These are phyloP conservation scores for Colletotrichum liriopes DNA, from an alignment of 2,329 filamentous ascomycete genomes.

Conservation along the genomic window DNA sequence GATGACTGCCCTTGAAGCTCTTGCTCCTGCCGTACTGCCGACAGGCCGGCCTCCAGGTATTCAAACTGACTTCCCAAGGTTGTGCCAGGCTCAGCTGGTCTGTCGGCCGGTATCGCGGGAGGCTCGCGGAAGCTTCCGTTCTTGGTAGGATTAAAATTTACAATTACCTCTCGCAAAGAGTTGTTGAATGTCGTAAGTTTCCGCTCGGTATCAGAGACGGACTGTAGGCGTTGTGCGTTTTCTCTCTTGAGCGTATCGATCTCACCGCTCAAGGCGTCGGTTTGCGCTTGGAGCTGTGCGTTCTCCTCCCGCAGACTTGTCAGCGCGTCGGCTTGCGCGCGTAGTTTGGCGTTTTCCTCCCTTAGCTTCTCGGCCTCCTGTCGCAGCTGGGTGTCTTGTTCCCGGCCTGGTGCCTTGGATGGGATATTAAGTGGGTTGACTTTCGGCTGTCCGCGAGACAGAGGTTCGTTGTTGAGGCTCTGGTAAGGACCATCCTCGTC, in stretches of 20 bases:
- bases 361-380: constrained; percentile 63
- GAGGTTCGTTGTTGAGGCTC: constrained; percentile 56
- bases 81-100: constrained; percentile 31
- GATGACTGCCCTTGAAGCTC: constrained; percentile 56
- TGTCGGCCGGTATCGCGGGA: constrained; percentile 47
- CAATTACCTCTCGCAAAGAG: constrained; percentile 77
- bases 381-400: constrained; percentile 66
- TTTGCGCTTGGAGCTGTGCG: constrained; percentile 50
- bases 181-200: constrained; percentile 79
- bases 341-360: constrained; percentile 62
- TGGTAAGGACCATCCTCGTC: constrained; percentile 86
- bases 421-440: constrained; percentile 70
- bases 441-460: constrained; percentile 53
- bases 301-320: constrained; percentile 51
- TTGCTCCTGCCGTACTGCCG: constrained; percentile 73
- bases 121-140: constrained; percentile 63
- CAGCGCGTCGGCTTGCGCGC: constrained; percentile 52
- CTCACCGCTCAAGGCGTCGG: constrained; percentile 54
- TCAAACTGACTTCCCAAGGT: constrained; percentile 73
- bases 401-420: constrained; percentile 70
- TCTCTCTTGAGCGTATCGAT: constrained; percentile 55
- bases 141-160: constrained; percentile 72
- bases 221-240: constrained; percentile 59
- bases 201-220: constrained; percentile 74
- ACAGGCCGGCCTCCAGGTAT: constrained; percentile 79